These are phyloP conservation scores for Neoboletus brunneissimus DNA, from an alignment of 768 basidiomycete species.

Conservation along the genomic window DNA sequence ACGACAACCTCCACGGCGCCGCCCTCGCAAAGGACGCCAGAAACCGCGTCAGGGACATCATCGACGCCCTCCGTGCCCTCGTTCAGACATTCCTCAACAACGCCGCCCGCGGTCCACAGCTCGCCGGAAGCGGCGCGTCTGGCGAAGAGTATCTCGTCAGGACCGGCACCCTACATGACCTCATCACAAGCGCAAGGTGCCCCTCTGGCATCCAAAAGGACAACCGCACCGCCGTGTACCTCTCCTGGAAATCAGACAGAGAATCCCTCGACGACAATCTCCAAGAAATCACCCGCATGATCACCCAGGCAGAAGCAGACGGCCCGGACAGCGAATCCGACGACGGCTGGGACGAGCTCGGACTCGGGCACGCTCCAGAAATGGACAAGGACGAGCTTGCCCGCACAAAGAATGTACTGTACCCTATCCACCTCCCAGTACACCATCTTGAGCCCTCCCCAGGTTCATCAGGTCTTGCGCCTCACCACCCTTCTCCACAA, in stretches of 20 bases:
- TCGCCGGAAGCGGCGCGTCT: slow-evolving; percentile 9
- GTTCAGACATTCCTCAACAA: slow-evolving; percentile 41
- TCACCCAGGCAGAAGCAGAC: slow-evolving; percentile 38
- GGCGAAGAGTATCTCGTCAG: slow-evolving; percentile 52
- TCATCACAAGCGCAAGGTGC: slow-evolving; percentile 51
- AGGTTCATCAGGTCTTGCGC: slow-evolving; percentile 63
- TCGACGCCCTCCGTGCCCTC: slow-evolving; percentile 45
- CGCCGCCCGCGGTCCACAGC: slow-evolving; percentile 23
- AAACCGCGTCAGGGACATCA: slow-evolving; percentile 38
- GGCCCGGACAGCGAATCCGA: slow-evolving; percentile 19
- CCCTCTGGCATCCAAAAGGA: slow-evolving; percentile 49
- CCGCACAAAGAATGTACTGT: slow-evolving; percentile 55
- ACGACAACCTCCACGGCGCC: slow-evolving; percentile 39
- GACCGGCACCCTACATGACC: slow-evolving; percentile 59
- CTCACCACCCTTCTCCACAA: slow-evolving; percentile 61
- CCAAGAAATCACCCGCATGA: slow-evolving; percentile 55
- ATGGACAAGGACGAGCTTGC: slow-evolving; percentile 51
- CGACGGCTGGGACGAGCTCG: slow-evolving; percentile 67
- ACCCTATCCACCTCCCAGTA: background rate
- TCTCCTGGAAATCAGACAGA: slow-evolving; percentile 48
- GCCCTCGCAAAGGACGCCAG: slow-evolving; percentile 46
- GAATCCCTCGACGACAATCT: slow-evolving; percentile 61
- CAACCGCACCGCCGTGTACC: slow-evolving; percentile 57
- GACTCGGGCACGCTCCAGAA: slow-evolving; percentile 41
- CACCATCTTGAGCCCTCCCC: slow-evolving; percentile 4